These are phyloP conservation scores for Cairneyella variabilis DNA, from an alignment of 495 filamentous ascomycete species.

Conservation along the genomic window DNA sequence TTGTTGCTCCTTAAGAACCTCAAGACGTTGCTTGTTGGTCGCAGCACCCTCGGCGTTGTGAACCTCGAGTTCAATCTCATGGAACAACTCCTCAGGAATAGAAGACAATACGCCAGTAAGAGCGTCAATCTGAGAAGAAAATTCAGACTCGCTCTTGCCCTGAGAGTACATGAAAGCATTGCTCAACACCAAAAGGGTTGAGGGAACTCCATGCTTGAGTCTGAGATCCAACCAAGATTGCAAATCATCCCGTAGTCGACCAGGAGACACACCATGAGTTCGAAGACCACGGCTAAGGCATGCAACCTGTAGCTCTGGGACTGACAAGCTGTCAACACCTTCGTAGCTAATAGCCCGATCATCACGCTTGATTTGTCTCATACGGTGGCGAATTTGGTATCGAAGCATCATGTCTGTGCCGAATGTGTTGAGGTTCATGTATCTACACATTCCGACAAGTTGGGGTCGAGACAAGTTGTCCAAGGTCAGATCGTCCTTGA, in stretches of 20 bases:
- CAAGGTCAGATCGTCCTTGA: constrained; percentile 95
- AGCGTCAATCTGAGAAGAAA: constrained; percentile 88
- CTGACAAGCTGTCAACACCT: constrained; percentile 87
- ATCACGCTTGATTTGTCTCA: constrained; percentile 98
- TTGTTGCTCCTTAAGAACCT: constrained; percentile 98
- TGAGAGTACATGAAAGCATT: constrained; percentile 95
- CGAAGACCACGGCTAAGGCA: constrained; percentile 87
- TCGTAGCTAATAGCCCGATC: constrained; percentile 94
- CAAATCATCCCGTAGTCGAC: constrained; percentile 82
- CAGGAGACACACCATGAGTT: constrained; percentile 86
- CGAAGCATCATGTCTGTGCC: constrained; percentile 95
- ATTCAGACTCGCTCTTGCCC: constrained; percentile 75
- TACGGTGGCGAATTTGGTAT: constrained; percentile 95
- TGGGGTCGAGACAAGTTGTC: constrained; percentile 97
- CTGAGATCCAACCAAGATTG: constrained; percentile 93
- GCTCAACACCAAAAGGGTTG: constrained; percentile 90
- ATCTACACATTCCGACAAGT: constrained; percentile 94
- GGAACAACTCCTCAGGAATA: constrained; percentile 97
- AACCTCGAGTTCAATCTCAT: constrained; percentile 98
- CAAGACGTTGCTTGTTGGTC: constrained; percentile 98
- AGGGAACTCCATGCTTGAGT: constrained; percentile 88
- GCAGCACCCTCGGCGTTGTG: constrained; percentile 95
- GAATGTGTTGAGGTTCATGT: constrained; percentile 96
- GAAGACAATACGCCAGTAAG: constrained; percentile 86
- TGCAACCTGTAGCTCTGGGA: constrained; percentile 89